A percentile compares a stretch with the other conserved stretches of the same genome.
Evolutionary conservation across 2,329 filamentous ascomycete genomes (phyloP).

Genomic region (Aspergillus neotritici): DNA sequence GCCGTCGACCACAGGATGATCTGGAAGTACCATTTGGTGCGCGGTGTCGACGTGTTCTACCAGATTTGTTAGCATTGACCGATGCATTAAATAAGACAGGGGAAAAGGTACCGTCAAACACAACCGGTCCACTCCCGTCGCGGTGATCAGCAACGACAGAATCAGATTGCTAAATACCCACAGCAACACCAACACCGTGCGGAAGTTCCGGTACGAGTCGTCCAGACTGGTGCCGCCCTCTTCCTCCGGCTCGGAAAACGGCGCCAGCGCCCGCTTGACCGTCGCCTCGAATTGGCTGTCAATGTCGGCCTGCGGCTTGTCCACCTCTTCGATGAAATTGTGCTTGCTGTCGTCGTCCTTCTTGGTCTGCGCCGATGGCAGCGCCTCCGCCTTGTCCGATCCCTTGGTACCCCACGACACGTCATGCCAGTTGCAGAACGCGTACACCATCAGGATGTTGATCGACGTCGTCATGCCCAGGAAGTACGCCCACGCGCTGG

Average conservation of each 20-base stretch:
- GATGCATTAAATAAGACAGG: neutral
- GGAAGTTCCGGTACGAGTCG: constrained; percentile 99
- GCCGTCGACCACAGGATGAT: constrained; percentile 87
- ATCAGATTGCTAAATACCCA: constrained; percentile 95
- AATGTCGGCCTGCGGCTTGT: constrained; percentile 95
- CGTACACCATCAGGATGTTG: constrained; percentile 99
- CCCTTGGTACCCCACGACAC: constrained; percentile 99
- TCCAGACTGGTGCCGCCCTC: constrained; percentile 81
- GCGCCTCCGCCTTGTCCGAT: constrained; percentile 86
- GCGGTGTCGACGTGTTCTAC: constrained; percentile 60
- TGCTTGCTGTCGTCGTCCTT: constrained; percentile 79
- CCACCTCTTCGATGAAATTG: constrained; percentile 86
- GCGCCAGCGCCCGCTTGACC: constrained; percentile 84
- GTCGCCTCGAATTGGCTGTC: constrained; percentile 95
- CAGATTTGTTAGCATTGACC: constrained; percentile 4
- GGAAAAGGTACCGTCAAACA: constrained; percentile 64
- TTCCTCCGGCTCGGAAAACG: constrained; percentile 71
- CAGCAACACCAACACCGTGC: constrained; percentile 85
- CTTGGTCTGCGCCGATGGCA: constrained; percentile 81
- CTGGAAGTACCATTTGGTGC: constrained; percentile 89
- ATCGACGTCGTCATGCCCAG: constrained; percentile 94
- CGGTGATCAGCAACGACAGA: constrained; percentile 81
- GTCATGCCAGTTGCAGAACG: constrained; percentile 99
- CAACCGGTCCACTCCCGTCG: constrained; percentile 75
- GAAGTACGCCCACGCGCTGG: constrained; percentile 90